Evolutionary conservation across 2,329 filamentous ascomycete genomes (phyloP).

Genomic region (Sordariomycetes sp.): DNA sequence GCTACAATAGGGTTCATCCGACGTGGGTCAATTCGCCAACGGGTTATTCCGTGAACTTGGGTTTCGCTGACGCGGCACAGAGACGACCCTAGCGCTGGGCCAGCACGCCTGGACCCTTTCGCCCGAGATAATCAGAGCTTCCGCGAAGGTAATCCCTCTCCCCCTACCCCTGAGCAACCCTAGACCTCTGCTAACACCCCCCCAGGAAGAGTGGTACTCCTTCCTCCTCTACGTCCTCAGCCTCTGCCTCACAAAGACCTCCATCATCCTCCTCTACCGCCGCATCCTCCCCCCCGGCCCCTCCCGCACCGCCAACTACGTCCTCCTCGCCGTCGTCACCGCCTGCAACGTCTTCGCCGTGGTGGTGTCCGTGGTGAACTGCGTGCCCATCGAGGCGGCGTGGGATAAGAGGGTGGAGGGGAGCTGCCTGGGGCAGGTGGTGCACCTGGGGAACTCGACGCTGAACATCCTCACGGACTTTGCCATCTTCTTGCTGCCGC

Average conservation of each 20-base stretch:
- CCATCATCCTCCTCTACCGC: background rate
- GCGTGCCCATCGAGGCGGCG: background rate
- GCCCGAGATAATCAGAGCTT: no score
- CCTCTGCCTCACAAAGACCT: background rate
- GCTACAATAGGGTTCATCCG: no score
- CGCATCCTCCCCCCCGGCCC: background rate
- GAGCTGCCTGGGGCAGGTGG: background rate
- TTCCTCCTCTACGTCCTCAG: background rate
- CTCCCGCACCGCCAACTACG: background rate
- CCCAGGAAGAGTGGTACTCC: background rate
- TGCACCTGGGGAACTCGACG: background rate
- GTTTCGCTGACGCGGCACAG: no score
- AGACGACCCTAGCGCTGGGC: no score
- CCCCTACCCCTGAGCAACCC: no score
- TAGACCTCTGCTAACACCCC: background rate
- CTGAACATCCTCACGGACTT: background rate
- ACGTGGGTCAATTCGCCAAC: no score
- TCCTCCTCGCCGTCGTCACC: background rate
- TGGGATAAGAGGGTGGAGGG: background rate
- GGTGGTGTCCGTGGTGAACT: background rate
- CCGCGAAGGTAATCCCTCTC: no score
- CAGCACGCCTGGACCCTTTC: no score
- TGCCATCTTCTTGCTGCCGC: background rate
- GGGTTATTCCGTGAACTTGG: no score
- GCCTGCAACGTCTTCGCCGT: background rate